Conservation (phyloP, 805 yeast species). For the Wickerhamomyces rabaulensis region DNA sequence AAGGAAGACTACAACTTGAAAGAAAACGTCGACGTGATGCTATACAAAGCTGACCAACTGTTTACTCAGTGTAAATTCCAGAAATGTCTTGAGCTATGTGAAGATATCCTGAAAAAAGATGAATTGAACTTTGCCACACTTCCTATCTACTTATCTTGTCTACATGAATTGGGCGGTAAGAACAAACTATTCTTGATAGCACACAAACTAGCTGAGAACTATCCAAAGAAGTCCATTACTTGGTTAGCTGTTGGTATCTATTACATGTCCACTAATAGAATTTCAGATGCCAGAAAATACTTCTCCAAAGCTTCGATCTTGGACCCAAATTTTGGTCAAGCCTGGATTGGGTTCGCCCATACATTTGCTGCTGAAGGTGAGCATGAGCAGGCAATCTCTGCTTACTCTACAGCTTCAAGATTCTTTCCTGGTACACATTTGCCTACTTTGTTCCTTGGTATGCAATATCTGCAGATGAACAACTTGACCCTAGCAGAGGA, state of each 20-base stretch:
- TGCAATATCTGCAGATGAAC: constrained; percentile 91
- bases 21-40: constrained; percentile 63
- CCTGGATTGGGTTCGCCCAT: constrained; percentile 98
- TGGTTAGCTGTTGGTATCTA: constrained; percentile 94
- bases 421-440: constrained; percentile 87
- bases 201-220: constrained; percentile 79
- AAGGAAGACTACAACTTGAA: constrained; percentile 67
- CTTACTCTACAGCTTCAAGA: constrained; percentile 92
- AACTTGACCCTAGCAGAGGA: constrained; percentile 82
- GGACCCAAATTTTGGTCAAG: constrained; percentile 86
- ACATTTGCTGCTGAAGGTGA: constrained; percentile 98
- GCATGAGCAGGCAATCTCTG: constrained; percentile 96
- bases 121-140: constrained; percentile 64
- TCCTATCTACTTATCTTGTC: constrained; percentile 77
- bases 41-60: constrained; percentile 62
- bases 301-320: constrained; percentile 86
- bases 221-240: constrained; percentile 76
- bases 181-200: constrained; percentile 77
- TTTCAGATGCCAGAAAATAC: constrained; percentile 78
- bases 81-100: constrained; percentile 72
- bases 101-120: constrained; percentile 47
- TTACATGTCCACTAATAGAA: constrained; percentile 67
- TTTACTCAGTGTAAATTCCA: constrained; percentile 76
- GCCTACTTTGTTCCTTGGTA: constrained; percentile 86
- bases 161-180: constrained; percentile 78